Conservation (phyloP, 306 rosid genomes). For the Cicer bijugum region DNA sequence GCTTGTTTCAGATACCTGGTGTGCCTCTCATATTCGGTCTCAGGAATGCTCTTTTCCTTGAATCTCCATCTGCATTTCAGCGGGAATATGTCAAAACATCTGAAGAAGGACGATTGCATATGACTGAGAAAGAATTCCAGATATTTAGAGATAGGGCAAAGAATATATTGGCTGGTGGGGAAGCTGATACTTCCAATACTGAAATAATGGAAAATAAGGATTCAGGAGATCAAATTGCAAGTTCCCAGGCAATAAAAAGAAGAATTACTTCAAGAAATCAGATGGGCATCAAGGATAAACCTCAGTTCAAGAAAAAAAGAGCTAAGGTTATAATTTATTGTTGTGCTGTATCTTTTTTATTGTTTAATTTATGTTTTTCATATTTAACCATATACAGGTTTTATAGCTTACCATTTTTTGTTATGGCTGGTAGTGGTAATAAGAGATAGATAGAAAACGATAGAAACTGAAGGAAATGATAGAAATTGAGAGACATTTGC, state of each 20-base stretch:
- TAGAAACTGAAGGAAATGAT: neutral
- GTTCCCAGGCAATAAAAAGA: conserved; percentile 42
- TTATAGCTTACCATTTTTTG: conserved; percentile 29
- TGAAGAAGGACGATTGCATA: conserved; percentile 65
- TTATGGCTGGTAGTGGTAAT: neutral
- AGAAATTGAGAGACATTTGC: neutral
- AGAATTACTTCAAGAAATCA: conserved; percentile 37
- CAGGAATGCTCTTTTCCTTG: conserved; percentile 75
- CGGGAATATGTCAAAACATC: conserved; percentile 63
- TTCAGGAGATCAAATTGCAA: conserved; percentile 49
- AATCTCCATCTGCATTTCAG: conserved; percentile 65
- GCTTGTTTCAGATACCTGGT: conserved; percentile 69
- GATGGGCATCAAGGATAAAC: conserved; percentile 59
- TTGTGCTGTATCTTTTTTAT: conserved; percentile 11
- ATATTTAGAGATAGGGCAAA: conserved; percentile 46
- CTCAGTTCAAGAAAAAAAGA: conserved; percentile 77
- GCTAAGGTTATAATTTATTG: conserved; percentile 62
- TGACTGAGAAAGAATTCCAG: conserved; percentile 56
- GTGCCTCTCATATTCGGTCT: conserved; percentile 75
- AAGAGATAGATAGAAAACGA: neutral
- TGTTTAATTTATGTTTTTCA: neutral
- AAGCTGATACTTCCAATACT: conserved; percentile 39
- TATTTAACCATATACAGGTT: neutral
- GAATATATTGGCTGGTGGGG: conserved; percentile 40
- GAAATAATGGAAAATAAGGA: conserved; percentile 47